phyloP scores from a whole-genome alignment of 139 green algal species.

The Chlorella sp. region DNA sequence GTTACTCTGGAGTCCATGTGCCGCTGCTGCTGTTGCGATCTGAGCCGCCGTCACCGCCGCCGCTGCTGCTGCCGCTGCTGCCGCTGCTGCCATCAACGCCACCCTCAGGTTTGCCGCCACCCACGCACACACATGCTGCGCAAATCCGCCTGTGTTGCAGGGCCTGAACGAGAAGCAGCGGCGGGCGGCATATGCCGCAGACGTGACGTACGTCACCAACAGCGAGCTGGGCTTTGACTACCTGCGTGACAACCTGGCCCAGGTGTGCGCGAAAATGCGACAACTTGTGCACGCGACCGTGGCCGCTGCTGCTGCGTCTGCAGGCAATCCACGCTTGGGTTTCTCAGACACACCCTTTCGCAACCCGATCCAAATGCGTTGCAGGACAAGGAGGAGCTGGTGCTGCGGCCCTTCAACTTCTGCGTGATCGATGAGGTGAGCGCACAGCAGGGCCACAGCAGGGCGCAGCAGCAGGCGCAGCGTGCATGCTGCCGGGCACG shows the following conservation, averaged over 20 bases:
- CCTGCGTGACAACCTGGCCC: conserved; percentile 95
- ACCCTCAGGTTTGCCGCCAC: not conserved
- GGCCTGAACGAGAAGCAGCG: conserved; percentile 75
- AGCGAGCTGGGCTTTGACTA: conserved; percentile 99
- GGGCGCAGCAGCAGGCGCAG: too few species aligned
- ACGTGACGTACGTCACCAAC: conserved; percentile 99
- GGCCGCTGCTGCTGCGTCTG: too few species aligned
- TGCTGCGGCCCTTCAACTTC: conserved; percentile 94
- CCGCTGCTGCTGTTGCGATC: too few species aligned
- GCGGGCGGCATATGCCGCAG: conserved; percentile 78
- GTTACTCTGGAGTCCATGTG: not conserved
- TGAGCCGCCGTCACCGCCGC: not conserved
- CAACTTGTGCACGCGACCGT: too few species aligned
- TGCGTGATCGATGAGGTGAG: conserved; percentile 97
- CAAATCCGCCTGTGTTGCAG: too few species aligned
- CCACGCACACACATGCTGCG: too few species aligned
- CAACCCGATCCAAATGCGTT: too few species aligned
- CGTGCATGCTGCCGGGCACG: too few species aligned
- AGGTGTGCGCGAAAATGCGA: conserved; percentile 34
- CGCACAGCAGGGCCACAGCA: not conserved
- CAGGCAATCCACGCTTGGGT: too few species aligned
- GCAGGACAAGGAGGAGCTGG: conserved; percentile 77
- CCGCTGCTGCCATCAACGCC: not conserved
- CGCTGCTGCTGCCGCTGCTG: not conserved
- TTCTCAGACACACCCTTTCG: too few species aligned